A percentile compares a stretch with the other conserved stretches of the same genome.
Evolutionary conservation across 805 yeast species (phyloP).

Genomic region (Kuraishia borneana): DNA sequence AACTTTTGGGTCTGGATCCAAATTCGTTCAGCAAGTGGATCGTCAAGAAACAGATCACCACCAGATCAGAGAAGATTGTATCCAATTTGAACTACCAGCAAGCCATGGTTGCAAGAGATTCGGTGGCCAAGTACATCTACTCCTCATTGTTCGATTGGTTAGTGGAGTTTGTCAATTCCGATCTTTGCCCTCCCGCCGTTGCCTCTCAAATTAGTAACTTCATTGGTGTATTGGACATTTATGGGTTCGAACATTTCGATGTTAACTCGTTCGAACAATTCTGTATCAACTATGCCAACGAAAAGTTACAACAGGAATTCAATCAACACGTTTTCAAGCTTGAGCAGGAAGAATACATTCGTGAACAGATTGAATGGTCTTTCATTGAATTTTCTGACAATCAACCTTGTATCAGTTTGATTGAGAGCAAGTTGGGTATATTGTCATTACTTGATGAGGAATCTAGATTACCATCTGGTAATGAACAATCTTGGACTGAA

Average conservation of each 20-base stretch:
- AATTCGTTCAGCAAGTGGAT: constrained; percentile 77
- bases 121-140: constrained; percentile 92
- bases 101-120: constrained; percentile 87
- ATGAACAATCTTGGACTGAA: constrained; percentile 84
- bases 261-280: constrained; percentile 94
- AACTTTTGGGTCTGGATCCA: constrained; percentile 73
- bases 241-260: constrained; percentile 95
- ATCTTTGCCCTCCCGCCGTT: constrained; percentile 68
- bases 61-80: constrained; percentile 86
- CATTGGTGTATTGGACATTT: constrained; percentile 94
- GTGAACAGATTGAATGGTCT: constrained; percentile 92
- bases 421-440: constrained; percentile 83
- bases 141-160: constrained; percentile 94
- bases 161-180: constrained; percentile 71
- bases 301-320: constrained; percentile 93
- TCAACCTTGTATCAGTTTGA: constrained; percentile 90
- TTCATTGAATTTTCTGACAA: constrained; percentile 93
- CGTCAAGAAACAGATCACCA: constrained; percentile 80
- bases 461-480: constrained; percentile 87
- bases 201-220: constrained; percentile 51
- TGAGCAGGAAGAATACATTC: constrained; percentile 91
- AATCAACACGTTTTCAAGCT: constrained; percentile 95
- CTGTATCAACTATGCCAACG: constrained; percentile 95
- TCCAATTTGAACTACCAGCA: constrained; percentile 75
- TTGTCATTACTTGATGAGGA: constrained; percentile 88